Evolutionary conservation across 2,329 filamentous ascomycete genomes (phyloP), one percentile per base, ranked within the genome.

Genomic region (Geosmithia morbida): DNA sequence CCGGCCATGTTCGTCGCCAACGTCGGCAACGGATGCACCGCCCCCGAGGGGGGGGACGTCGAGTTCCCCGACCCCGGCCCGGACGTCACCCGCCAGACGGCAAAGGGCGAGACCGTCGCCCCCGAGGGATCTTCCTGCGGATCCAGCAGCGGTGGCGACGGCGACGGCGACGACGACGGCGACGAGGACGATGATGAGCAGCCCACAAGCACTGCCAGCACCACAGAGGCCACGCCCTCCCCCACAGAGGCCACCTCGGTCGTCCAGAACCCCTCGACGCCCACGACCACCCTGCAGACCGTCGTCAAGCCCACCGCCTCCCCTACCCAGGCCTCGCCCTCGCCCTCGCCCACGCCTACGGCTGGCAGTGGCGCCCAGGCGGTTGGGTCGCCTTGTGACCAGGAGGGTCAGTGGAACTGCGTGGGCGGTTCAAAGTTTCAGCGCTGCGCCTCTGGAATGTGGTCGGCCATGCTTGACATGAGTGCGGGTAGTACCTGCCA

Each of bases 1-100:
- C 85, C 85, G 1, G 63, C 71, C 44, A 75, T 88, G 62, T 88
- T 87, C 59, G 71, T 83, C 46, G 83, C 81, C 63, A 88, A 88
- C 60, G 63, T 86, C 46, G 64, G 63, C 44, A 74, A 76, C 47
- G 68, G 65, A 45, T 87, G 83, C 65, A 67, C 59, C 41, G 83
- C 79, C 37, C 59, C 62, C 7, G 77, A 81, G 56, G 66, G 69
- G 39, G 59, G 68, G 43, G 77, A 84, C 50, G 69, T 84, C 37
- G 57, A 70, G 54, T 87, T 82, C 66, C 83, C 85, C 40, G 61
- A 78, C 47, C 80, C 83, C 7, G 85, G 84, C 45, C 62, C 68
- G 1, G 70, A 76, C 48, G 70, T 79, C 43, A 63, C 60, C 43
- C 46, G 46, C 56, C 59, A 60, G 48, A 60, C 58, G 45, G 61